Conservation (phyloP, 495 filamentous ascomycete species). For the Xylaria sp. region DNA sequence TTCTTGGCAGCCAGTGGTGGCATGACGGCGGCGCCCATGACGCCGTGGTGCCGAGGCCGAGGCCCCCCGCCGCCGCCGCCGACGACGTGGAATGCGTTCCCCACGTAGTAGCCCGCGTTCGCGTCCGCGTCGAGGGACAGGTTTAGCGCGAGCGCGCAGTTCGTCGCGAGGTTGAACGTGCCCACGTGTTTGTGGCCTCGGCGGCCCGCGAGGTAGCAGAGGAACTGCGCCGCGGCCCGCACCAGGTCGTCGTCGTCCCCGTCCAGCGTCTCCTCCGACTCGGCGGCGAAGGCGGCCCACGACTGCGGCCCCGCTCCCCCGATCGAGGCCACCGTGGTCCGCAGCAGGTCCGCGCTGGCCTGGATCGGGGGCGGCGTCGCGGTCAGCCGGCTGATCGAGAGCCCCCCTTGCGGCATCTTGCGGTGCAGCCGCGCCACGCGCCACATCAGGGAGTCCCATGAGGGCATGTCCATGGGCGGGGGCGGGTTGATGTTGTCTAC, state of each 20-base stretch:
- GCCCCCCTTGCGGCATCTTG: background rate
- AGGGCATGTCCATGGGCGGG: constrained; percentile 30
- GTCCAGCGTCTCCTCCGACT: constrained; percentile 23
- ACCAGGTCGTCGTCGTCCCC: constrained; percentile 27
- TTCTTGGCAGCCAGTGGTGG: background rate
- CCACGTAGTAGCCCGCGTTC: background rate
- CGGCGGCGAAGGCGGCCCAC: background rate
- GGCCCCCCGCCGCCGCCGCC: no score
- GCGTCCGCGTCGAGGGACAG: constrained; percentile 34
- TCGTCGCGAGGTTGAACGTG: constrained; percentile 22
- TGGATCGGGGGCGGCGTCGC: constrained; percentile 8
- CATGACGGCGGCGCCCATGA: no score
- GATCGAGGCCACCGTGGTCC: constrained; percentile 25
- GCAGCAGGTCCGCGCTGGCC: constrained; percentile 25
- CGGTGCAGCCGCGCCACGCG: constrained; percentile 36
- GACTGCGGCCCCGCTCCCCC: constrained; percentile 13
- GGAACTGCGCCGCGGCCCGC: constrained; percentile 30
- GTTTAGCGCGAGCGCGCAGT: constrained; percentile 31
- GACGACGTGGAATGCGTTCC: background rate
- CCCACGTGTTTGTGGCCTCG: constrained; percentile 23
- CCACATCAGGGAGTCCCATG: constrained; percentile 38
- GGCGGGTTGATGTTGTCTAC: constrained; percentile 28
- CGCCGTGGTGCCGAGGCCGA: no score
- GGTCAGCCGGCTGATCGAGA: background rate
- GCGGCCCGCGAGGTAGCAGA: constrained; percentile 31